Percentiles rank a stretch among this genome's conserved stretches.
Evolutionary conservation across 139 green algal species (phyloP).

Genomic region (Astrephomene gubernaculifera): DNA sequence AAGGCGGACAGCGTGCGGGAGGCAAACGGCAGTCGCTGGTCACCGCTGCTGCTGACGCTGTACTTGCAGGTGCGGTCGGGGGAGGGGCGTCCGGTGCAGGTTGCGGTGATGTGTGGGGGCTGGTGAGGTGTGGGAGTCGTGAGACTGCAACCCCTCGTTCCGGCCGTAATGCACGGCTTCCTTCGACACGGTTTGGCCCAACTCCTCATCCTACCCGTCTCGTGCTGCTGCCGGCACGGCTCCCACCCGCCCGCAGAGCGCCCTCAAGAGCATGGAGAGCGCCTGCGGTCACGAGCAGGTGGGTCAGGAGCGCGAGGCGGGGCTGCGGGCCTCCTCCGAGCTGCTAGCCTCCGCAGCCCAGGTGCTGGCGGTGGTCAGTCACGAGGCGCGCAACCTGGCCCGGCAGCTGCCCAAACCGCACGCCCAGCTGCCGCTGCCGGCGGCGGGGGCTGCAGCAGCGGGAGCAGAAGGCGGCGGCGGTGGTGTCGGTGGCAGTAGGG

Average conservation of each 20-base stretch:
- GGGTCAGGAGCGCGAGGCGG: slow-evolving; percentile 23
- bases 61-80: slow-evolving; percentile 23
- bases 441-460: background rate
- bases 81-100: too few relatives aligned
- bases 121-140: too few relatives aligned
- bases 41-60: slow-evolving; percentile 17
- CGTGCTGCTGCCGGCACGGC: too few relatives aligned
- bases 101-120: too few relatives aligned
- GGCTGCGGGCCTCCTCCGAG: background rate
- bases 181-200: too few relatives aligned
- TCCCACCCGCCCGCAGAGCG: too few relatives aligned
- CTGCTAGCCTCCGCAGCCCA: slow-evolving; percentile 5
- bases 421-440: background rate
- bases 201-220: too few relatives aligned
- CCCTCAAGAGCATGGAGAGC: slow-evolving; percentile 41
- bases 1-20: slow-evolving; percentile 12
- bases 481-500: background rate
- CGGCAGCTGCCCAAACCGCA: background rate
- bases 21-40: slow-evolving; percentile 38
- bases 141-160: too few relatives aligned
- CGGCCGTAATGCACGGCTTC: too few relatives aligned
- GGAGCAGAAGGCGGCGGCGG: background rate
- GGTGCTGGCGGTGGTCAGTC: background rate
- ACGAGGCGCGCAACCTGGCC: slow-evolving; percentile 10
- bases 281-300: slow-evolving; percentile 31